Conservation (phyloP, 2,329 filamentous ascomycete genomes). For the Calonectria ilicicola region DNA sequence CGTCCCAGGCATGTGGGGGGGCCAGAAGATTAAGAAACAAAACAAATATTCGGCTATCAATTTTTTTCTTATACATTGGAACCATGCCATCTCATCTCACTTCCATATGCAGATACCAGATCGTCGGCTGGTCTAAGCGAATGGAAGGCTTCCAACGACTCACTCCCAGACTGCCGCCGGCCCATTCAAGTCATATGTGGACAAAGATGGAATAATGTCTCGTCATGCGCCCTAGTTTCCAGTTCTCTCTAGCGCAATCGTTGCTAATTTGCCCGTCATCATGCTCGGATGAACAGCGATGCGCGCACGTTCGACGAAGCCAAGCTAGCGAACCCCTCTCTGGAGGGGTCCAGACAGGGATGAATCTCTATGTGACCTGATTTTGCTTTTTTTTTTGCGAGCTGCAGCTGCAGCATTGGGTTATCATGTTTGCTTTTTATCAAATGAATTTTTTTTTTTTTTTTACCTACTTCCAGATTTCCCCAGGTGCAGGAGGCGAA, state of each 20-base stretch:
- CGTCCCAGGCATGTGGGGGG: not conserved
- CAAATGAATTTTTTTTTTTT: not conserved
- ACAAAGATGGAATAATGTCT: not conserved
- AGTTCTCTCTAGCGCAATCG: not conserved
- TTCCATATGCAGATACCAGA: not conserved
- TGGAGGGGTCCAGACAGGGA: not conserved
- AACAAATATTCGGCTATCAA: not conserved
- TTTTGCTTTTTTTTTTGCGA: slow-evolving; percentile 11
- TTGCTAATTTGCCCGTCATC: slow-evolving; percentile 8
- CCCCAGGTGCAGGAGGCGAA: slow-evolving; percentile 4
- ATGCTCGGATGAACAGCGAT: not conserved
- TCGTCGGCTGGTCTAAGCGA: not conserved
- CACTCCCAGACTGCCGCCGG: not conserved
- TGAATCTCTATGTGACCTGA: not conserved
- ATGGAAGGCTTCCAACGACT: not conserved
- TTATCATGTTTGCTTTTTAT: not conserved
- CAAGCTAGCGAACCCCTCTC: not conserved
- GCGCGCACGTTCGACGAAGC: not conserved
- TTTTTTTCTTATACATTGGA: not conserved
- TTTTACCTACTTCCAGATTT: not conserved
- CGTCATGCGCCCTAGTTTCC: not conserved
- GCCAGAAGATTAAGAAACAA: not conserved
- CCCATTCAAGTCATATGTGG: not conserved
- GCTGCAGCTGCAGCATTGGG: not conserved
- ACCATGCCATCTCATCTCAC: not conserved